A percentile compares a stretch with the other conserved stretches of the same genome.
Evolutionary conservation across 164 flowering plant species (phyloP).

Genomic region (Macadamia tetraphylla): DNA sequence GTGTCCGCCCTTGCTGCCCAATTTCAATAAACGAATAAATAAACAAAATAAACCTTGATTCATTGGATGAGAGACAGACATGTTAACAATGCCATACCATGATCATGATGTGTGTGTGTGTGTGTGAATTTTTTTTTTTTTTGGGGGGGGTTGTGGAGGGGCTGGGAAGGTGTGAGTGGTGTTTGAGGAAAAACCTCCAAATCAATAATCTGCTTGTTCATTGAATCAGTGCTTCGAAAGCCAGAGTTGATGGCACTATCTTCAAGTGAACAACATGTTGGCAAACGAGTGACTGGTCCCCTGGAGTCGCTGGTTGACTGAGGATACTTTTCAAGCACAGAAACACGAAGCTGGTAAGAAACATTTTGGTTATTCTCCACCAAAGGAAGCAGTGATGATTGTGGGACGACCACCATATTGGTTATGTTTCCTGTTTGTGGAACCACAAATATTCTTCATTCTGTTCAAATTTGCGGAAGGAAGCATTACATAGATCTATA

Average conservation of each 20-base stretch:
- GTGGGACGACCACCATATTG: constrained; percentile 38
- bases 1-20: constrained; percentile 32
- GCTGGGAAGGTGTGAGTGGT: too few relatives aligned
- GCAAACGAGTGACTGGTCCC: constrained; percentile 22
- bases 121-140: background rate
- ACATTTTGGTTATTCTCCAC: constrained; percentile 22
- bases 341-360: constrained; percentile 19
- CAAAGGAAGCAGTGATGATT: constrained; percentile 22
- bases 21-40: background rate
- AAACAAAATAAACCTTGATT: background rate
- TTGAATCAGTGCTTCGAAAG: constrained; percentile 19
- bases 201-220: constrained; percentile 33
- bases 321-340: constrained; percentile 47
- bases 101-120: background rate
- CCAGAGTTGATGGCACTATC: constrained; percentile 11
- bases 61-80: too few relatives aligned
- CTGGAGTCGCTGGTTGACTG: constrained; percentile 16
- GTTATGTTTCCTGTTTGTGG: constrained; percentile 37
- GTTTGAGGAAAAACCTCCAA: constrained; percentile 32
- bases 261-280: constrained; percentile 19
- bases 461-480: background rate
- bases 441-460: background rate
- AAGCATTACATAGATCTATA: background rate
- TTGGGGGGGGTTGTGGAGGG: constrained; percentile 8
- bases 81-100: too few relatives aligned